Evolutionary conservation across 208 protist species (phyloP).

Genomic region (Crithidia expoeki): DNA sequence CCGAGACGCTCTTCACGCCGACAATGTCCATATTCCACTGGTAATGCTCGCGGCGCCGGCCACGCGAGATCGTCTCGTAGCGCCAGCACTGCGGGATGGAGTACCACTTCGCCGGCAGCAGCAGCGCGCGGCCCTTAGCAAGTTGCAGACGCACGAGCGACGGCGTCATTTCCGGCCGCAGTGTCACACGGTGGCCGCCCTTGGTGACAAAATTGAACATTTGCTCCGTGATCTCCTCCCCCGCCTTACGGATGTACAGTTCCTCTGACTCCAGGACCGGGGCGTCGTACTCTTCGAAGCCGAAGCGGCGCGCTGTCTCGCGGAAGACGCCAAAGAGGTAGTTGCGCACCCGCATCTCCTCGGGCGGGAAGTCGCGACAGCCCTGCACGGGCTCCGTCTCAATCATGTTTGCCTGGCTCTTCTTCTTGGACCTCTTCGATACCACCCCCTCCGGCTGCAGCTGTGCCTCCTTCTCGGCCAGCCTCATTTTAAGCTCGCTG

Average conservation of each 20-base stretch:
- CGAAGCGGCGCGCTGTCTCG: constrained; percentile 77
- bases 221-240: constrained; percentile 97
- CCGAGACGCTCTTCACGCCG: constrained; percentile 87
- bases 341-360: constrained; percentile 92
- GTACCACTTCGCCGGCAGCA: constrained; percentile 96
- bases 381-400: constrained; percentile 93
- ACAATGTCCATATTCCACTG: constrained; percentile 98
- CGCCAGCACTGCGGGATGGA: constrained; percentile 96
- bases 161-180: constrained; percentile 97
- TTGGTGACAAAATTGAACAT: constrained; percentile 97
- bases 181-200: constrained; percentile 87
- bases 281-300: constrained; percentile 97
- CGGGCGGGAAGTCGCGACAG: constrained; percentile 95
- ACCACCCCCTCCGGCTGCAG: constrained; percentile 43
- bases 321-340: constrained; percentile 93
- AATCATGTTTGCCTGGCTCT: constrained; percentile 88
- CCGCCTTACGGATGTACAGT: constrained; percentile 94
- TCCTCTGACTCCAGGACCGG: constrained; percentile 94
- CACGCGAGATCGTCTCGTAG: constrained; percentile 95
- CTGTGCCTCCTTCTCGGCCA: constrained; percentile 57
- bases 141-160: constrained; percentile 92
- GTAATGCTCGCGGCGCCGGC: constrained; percentile 95
- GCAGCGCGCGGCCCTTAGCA: constrained; percentile 84
- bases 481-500: constrained; percentile 49
- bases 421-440: constrained; percentile 89